Evolutionary conservation across 768 basidiomycete genomes (phyloP), one percentile per base, ranked within the genome.

Genomic region (Boletus insuetus): DNA sequence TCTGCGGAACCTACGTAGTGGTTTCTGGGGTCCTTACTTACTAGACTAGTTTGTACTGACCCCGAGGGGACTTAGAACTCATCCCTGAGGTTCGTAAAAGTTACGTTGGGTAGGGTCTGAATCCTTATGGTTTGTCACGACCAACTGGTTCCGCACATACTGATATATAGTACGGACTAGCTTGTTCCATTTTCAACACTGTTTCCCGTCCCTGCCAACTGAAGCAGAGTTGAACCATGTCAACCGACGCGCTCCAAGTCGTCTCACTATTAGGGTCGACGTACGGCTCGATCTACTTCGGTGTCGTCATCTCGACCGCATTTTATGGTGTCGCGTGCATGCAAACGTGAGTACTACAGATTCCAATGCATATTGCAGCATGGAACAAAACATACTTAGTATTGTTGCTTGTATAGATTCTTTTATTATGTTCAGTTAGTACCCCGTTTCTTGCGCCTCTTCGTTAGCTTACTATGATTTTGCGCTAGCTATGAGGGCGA

Each of bases 401-500:
- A 29, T 29, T 24, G 24, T 17, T n/a, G 10, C 13, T 24, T 13
- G 16, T 5, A 16, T 16, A 60, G 59, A 32, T 59, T 59, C 44
- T 43, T 54, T 3, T 60, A 60, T 38, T 51, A 16, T 24, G 20
- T 49, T 1, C 41, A 58, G 60, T 62, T 10, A 7, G 55, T 2
- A 1, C 6, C 20, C 35, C 1, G 1, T 12, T 29, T 34, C 3
- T 11, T 4, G 3, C 9, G 1, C 6, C 19, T 6, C 4, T 51
- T 41, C 20, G 3, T 39, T 12, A 11, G 12, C 14, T 34, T 7
- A 50, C 9, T 5, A 3, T 9, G 0, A 9, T 4, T 16, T 17
- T 2, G n/a, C 20, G 20, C 17, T 24, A 62, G 61, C 16, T 62
- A 59, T n/a, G 52, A 6, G 7, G 29, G 31, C 1, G 61, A 62